A percentile compares a stretch with the other conserved stretches of the same genome.
Evolutionary conservation across 345 rosid species (phyloP).

Genomic region (Ricinus communis): DNA sequence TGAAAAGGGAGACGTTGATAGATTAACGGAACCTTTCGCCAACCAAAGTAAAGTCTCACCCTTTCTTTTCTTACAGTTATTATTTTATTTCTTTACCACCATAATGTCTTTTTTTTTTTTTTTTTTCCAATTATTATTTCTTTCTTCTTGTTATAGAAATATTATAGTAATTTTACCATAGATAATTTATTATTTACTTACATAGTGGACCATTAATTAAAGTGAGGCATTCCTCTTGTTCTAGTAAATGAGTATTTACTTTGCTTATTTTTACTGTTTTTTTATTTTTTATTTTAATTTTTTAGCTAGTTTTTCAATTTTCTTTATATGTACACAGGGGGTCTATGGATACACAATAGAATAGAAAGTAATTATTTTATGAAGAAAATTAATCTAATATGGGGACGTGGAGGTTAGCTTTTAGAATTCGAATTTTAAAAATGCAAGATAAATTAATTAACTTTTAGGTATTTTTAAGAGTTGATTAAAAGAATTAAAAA

Average conservation of each 20-base stretch:
- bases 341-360: too few relatives aligned
- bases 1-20: constrained; percentile 38
- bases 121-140: constrained; percentile 26
- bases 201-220: constrained; percentile 30
- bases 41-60: constrained; percentile 27
- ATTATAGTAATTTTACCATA: constrained; percentile 19
- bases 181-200: constrained; percentile 30
- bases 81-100: constrained; percentile 33
- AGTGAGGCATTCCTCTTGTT: constrained; percentile 33
- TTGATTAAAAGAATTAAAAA: too few relatives aligned
- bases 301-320: too few relatives aligned
- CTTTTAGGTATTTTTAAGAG: too few relatives aligned
- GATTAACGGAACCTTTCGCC: constrained; percentile 30
- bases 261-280: too few relatives aligned
- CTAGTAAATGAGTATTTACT: neutral
- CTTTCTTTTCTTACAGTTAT: constrained; percentile 14
- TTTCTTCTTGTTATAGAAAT: constrained; percentile 24
- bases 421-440: too few relatives aligned
- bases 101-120: neutral
- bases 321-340: too few relatives aligned
- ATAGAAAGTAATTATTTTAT: too few relatives aligned
- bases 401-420: too few relatives aligned
- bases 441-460: too few relatives aligned
- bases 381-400: too few relatives aligned
- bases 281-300: too few relatives aligned